Evolutionary conservation across 305 asterid genomes (phyloP).

Genomic region (Ilex paraguariensis): DNA sequence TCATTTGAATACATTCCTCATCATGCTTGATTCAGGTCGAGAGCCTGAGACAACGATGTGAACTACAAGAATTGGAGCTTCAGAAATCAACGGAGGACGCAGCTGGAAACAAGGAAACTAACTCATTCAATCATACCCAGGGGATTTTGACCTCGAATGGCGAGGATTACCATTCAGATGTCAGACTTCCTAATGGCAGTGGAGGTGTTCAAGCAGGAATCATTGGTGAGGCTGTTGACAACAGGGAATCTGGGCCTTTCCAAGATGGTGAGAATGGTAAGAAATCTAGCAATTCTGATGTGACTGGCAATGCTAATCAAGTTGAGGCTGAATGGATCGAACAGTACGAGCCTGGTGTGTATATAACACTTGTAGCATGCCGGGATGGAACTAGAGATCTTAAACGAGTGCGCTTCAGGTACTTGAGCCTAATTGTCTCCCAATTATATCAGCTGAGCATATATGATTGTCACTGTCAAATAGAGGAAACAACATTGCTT

Average conservation of each 20-base stretch:
- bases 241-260: conserved; percentile 30
- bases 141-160: conserved; percentile 35
- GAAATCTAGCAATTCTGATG: conserved; percentile 40
- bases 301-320: conserved; percentile 54
- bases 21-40: conserved; percentile 29
- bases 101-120: conserved; percentile 28
- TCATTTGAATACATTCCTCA: not conserved
- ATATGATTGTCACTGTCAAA: not conserved
- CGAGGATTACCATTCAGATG: conserved; percentile 30
- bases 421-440: not conserved
- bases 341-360: conserved; percentile 29
- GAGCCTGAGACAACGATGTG: conserved; percentile 63
- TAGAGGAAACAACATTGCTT: not conserved
- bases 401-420: conserved; percentile 75
- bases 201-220: conserved; percentile 33
- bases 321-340: conserved; percentile 41
- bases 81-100: conserved; percentile 48
- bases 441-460: not conserved
- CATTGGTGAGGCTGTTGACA: conserved; percentile 39
- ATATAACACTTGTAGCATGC: conserved; percentile 19
- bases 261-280: conserved; percentile 44
- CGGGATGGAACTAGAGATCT: conserved; percentile 23
- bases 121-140: conserved; percentile 32
- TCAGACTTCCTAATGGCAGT: conserved; percentile 41
- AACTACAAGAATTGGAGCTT: conserved; percentile 70